These are phyloP conservation scores for Misopates orontium DNA, from an alignment of 257 asterid species.

Conservation along the genomic window DNA sequence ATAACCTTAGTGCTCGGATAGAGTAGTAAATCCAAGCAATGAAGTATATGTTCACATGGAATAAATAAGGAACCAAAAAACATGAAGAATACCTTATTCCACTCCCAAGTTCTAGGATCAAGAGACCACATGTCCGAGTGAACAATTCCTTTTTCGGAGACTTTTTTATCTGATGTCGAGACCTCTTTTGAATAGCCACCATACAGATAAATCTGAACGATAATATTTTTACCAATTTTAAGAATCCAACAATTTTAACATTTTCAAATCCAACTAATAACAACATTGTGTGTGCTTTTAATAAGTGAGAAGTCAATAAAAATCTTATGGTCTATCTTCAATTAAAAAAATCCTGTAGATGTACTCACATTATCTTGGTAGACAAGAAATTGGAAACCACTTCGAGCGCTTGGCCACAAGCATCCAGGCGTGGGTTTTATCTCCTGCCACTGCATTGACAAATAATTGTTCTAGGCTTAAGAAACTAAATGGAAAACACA, in stretches of 20 bases:
- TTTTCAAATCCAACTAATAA: slow-evolving; percentile 13
- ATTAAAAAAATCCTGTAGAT: background rate
- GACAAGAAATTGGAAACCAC: slow-evolving; percentile 91
- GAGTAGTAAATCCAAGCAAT: no score
- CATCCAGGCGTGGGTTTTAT: slow-evolving; percentile 86
- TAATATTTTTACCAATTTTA: background rate
- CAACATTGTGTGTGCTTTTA: background rate
- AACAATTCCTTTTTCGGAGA: slow-evolving; percentile 88
- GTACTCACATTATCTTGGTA: slow-evolving; percentile 83
- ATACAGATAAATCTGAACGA: slow-evolving; percentile 72
- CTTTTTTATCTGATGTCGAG: slow-evolving; percentile 68
- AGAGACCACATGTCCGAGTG: slow-evolving; percentile 97
- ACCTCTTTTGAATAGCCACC: slow-evolving; percentile 98
- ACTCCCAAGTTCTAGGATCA: slow-evolving; percentile 96
- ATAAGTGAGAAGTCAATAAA: slow-evolving; percentile 13
- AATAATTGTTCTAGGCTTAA: slow-evolving; percentile 20
- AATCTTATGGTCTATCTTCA: slow-evolving; percentile 6
- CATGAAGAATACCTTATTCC: slow-evolving; percentile 77
- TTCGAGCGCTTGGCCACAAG: slow-evolving; percentile 98
- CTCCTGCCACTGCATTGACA: slow-evolving; percentile 87
- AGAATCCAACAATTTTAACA: slow-evolving; percentile 17
- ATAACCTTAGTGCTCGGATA: no score
- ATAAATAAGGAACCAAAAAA: slow-evolving; percentile 21
- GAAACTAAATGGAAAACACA: slow-evolving; percentile 23
- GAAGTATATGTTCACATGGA: no score